phyloP scores from a whole-genome alignment of 805 yeast species.

The Candida sakaeoensis region DNA sequence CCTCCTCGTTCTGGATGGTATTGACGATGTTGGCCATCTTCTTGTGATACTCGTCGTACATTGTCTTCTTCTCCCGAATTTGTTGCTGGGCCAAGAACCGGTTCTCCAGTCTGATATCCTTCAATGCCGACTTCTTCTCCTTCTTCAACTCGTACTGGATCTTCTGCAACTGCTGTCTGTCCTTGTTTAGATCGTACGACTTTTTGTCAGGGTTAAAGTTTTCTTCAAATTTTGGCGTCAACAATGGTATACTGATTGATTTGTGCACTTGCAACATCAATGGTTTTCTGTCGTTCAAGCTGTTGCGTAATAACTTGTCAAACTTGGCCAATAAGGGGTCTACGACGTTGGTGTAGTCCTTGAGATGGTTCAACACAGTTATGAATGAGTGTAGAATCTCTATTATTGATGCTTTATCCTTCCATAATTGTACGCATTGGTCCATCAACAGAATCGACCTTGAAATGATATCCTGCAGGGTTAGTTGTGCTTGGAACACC shows the following conservation, averaged over 20 bases:
- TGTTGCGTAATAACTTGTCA: constrained; percentile 39
- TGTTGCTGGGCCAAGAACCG: constrained; percentile 84
- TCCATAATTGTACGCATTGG: constrained; percentile 45
- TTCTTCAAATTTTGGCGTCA: constrained; percentile 90
- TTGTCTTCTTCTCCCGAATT: constrained; percentile 70
- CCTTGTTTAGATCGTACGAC: constrained; percentile 75
- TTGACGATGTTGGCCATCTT: constrained; percentile 87
- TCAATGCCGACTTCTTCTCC: constrained; percentile 82
- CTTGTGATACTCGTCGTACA: constrained; percentile 76
- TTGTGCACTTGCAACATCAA: constrained; percentile 78
- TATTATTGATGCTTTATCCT: constrained; percentile 55
- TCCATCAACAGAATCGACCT: constrained; percentile 33
- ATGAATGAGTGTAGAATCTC: constrained; percentile 55
- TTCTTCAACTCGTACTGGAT: constrained; percentile 83
- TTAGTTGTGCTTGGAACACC: constrained; percentile 8
- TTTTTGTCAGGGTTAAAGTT: constrained; percentile 94
- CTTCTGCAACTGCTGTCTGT: constrained; percentile 79
- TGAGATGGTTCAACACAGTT: constrained; percentile 37
- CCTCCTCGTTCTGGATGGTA: constrained; percentile 88
- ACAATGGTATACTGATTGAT: constrained; percentile 78
- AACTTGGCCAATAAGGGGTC: constrained; percentile 18
- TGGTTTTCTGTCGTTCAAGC: constrained; percentile 43
- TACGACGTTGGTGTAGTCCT: not conserved
- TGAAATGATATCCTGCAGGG: constrained; percentile 28
- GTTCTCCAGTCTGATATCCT: constrained; percentile 87